Evolutionary conservation across 2,329 filamentous ascomycete species (phyloP), one percentile per base, ranked within the genome.

Genomic region (Stylonectria norvegica): DNA sequence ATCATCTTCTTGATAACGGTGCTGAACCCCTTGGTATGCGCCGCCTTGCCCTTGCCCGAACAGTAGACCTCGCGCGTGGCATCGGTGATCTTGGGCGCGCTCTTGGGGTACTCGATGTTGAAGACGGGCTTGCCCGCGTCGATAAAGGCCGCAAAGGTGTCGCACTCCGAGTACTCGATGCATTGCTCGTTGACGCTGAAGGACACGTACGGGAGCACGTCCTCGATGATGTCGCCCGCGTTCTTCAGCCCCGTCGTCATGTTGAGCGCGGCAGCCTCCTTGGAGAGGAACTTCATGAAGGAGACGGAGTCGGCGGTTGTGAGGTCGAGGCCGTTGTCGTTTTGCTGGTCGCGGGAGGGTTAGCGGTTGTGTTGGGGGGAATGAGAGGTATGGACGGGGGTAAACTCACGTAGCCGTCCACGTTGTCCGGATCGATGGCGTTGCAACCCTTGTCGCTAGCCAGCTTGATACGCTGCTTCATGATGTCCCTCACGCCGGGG

Each of bases 121-220:
- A 86, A 86, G 20, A 87, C 83, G 2, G 83, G 82, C 60, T 86
- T 86, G 20, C 70, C 68, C 5, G 72, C 73, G 8, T 71, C 53
- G 40, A 82, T 72, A 54, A 86, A 86, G 4, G 71, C 61, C 2
- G 65, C 61, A 57, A 79, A 86, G 2, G 63, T 71, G 23, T 66
- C 63, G 56, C 83, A 86, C 58, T 86, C 81, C 4, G 64, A 43
- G 51, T 77, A 78, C 57, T 81, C 52, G 12, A 73, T 70, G 58
- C 84, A 87, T 63, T 86, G 75, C 67, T 87, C 84, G 60, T 86
- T 85, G 51, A 88, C 81, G 5, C 71, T 74, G 63, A 83, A 88
- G 54, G 84, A 70, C 38, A 84, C 74, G 5, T 73, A 60, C 20
- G 67, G 59, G 5, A 73, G 43, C 5, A 74, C 64, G 3, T 64